phyloP scores from a whole-genome alignment of 352 stramenopile genomes.

The Peronospora destructor region DNA sequence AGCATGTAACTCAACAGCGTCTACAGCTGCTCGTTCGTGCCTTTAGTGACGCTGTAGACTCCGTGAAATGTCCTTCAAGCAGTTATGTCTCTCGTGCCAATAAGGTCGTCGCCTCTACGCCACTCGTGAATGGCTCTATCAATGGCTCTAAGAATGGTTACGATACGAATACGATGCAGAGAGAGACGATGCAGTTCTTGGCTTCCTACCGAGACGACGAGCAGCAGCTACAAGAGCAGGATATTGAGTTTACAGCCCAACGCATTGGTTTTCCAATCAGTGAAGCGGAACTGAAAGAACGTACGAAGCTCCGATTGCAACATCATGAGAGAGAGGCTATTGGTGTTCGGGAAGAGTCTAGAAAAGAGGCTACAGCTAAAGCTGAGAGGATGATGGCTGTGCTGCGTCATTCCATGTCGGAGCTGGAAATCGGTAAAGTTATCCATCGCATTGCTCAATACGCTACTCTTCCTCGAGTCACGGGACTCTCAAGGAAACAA shows the following conservation, averaged over 20 bases:
- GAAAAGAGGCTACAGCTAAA: slow-evolving; percentile 55
- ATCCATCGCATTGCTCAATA: slow-evolving; percentile 78
- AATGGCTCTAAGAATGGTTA: slow-evolving; percentile 20
- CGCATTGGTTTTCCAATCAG: slow-evolving; percentile 67
- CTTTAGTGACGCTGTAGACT: slow-evolving; percentile 40
- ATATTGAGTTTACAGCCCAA: slow-evolving; percentile 64
- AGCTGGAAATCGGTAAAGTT: slow-evolving; percentile 75
- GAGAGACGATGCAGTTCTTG: slow-evolving; percentile 22
- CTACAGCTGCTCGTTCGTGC: slow-evolving; percentile 32
- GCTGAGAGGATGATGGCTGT: slow-evolving; percentile 74
- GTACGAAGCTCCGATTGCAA: slow-evolving; percentile 17
- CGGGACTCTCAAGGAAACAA: slow-evolving; percentile 62
- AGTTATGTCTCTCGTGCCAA: not conserved
- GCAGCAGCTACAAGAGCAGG: slow-evolving; percentile 20
- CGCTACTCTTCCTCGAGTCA: slow-evolving; percentile 69
- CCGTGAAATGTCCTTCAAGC: slow-evolving; percentile 12
- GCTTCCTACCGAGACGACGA: slow-evolving; percentile 26
- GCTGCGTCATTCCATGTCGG: slow-evolving; percentile 77
- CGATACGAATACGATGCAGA: slow-evolving; percentile 1
- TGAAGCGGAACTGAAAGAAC: slow-evolving; percentile 35
- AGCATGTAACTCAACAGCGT: slow-evolving; percentile 14
- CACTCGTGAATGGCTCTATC: slow-evolving; percentile 9
- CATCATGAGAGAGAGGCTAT: slow-evolving; percentile 32
- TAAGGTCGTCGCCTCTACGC: not conserved
- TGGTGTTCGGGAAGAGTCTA: slow-evolving; percentile 66